A percentile compares a stretch with the other conserved stretches of the same genome.
Conservation (phyloP, 352 stramenopile species). For the Pythium brachiatum region DNA sequence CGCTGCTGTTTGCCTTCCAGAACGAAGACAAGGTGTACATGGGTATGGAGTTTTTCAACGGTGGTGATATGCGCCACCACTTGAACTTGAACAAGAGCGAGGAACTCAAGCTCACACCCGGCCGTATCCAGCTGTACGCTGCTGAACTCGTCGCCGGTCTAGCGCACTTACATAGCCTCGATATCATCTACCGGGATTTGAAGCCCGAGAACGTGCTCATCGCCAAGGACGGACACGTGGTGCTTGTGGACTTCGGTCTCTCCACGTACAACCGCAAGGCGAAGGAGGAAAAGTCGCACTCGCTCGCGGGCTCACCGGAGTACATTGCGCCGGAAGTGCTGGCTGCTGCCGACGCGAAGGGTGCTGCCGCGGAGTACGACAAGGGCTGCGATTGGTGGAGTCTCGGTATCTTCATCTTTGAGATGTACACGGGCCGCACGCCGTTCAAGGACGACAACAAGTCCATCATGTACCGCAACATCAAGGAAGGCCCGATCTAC, state of each 20-base stretch:
- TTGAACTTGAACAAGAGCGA: conserved; percentile 65
- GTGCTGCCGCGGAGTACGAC: conserved; percentile 54
- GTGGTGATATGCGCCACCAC: conserved; percentile 92
- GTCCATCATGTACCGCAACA: conserved; percentile 92
- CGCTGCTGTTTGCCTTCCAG: conserved; percentile 97
- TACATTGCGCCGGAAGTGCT: conserved; percentile 94
- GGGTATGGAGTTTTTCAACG: conserved; percentile 98
- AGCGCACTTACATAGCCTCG: conserved; percentile 87
- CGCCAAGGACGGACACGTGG: conserved; percentile 85
- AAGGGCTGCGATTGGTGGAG: conserved; percentile 90
- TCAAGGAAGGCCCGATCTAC: conserved; percentile 79
- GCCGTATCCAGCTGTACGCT: conserved; percentile 82
- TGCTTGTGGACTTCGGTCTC: conserved; percentile 90
- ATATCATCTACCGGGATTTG: conserved; percentile 89
- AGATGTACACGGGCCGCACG: conserved; percentile 89
- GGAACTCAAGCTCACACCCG: conserved; percentile 63
- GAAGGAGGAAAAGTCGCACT: conserved; percentile 50
- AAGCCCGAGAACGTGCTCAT: conserved; percentile 90
- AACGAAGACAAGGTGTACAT: conserved; percentile 98
- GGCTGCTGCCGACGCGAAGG: conserved; percentile 49
- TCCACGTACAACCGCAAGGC: conserved; percentile 71
- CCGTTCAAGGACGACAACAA: conserved; percentile 92
- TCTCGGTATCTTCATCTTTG: conserved; percentile 88
- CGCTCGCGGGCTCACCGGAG: conserved; percentile 77
- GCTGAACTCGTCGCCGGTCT: conserved; percentile 80